phyloP scores from a whole-genome alignment of 1,139 yeast genomes.

The Yamadazyma pseudoaaseri region DNA sequence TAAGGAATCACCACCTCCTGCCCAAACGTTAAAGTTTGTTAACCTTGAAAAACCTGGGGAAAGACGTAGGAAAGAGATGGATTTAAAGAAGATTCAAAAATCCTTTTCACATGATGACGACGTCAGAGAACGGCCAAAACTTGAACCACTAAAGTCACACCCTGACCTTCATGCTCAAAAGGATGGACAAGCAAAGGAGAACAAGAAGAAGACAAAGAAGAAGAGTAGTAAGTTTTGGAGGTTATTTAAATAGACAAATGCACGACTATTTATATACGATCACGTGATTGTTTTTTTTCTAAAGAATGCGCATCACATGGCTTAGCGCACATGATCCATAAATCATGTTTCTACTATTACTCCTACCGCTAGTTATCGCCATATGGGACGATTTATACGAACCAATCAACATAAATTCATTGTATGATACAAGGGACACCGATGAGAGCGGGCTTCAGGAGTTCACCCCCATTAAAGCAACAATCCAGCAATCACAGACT shows the following conservation, averaged over 20 bases:
- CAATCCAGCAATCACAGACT: constrained; percentile 37
- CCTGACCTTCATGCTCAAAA: constrained; percentile 28
- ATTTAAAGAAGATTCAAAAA: constrained; percentile 20
- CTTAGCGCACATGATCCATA: no score
- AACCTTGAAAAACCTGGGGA: constrained; percentile 21
- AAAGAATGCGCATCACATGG: no score
- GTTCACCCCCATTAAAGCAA: constrained; percentile 42
- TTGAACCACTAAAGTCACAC: constrained; percentile 41
- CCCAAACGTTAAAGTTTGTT: constrained; percentile 26
- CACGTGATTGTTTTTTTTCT: no score
- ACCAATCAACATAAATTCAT: constrained; percentile 6
- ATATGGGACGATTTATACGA: constrained; percentile 8
- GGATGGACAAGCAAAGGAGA: constrained; percentile 11
- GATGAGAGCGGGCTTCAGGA: constrained; percentile 27
- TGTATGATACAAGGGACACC: constrained; percentile 5
- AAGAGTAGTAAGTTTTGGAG: constrained; percentile 34
- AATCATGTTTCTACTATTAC: no score
- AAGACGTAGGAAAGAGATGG: constrained; percentile 7
- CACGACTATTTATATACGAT: no score
- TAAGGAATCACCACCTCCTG: constrained; percentile 17
- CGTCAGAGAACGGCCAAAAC: constrained; percentile 23
- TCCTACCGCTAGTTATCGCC: neutral
- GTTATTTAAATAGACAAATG: no score
- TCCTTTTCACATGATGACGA: constrained; percentile 31
- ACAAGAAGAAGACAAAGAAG: constrained; percentile 24